Conservation (phyloP, 2,329 filamentous ascomycete genomes). For the Ascochyta clinopodiicola region DNA sequence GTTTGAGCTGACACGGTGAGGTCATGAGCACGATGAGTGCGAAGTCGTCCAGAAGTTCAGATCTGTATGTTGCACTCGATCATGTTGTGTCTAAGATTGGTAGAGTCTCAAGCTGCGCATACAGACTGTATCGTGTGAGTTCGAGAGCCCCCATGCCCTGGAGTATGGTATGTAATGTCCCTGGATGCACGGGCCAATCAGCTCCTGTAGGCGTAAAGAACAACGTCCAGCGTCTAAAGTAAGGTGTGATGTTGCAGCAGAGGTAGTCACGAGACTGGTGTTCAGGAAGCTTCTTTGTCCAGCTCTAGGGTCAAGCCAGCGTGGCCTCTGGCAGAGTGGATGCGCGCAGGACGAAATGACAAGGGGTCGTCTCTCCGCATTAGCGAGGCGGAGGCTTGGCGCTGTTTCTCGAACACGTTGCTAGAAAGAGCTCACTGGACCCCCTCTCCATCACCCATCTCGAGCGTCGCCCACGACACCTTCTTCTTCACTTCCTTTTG, state of each 20-base stretch:
- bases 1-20: not conserved
- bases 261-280: not conserved
- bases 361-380: slow-evolving; percentile 19
- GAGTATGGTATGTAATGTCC: not conserved
- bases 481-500: slow-evolving; percentile 38
- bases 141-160: not conserved
- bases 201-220: not conserved
- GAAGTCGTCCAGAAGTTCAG: not conserved
- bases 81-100: not conserved
- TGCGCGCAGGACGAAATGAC: slow-evolving; percentile 9
- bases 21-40: slow-evolving; percentile 1
- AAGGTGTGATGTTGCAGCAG: not conserved
- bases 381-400: slow-evolving; percentile 17
- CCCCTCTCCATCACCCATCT: slow-evolving; percentile 42
- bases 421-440: slow-evolving; percentile 35
- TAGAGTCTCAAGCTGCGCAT: not conserved
- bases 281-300: slow-evolving; percentile 10
- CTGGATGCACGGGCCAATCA: slow-evolving; percentile 3
- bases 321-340: slow-evolving; percentile 27
- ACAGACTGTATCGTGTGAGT: not conserved
- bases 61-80: not conserved
- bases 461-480: slow-evolving; percentile 32
- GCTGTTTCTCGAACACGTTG: slow-evolving; percentile 37
- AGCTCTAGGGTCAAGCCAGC: slow-evolving; percentile 23
- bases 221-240: no score